Evolutionary conservation across 768 basidiomycete genomes (phyloP).

Genomic region (Mycena chlorophos): DNA sequence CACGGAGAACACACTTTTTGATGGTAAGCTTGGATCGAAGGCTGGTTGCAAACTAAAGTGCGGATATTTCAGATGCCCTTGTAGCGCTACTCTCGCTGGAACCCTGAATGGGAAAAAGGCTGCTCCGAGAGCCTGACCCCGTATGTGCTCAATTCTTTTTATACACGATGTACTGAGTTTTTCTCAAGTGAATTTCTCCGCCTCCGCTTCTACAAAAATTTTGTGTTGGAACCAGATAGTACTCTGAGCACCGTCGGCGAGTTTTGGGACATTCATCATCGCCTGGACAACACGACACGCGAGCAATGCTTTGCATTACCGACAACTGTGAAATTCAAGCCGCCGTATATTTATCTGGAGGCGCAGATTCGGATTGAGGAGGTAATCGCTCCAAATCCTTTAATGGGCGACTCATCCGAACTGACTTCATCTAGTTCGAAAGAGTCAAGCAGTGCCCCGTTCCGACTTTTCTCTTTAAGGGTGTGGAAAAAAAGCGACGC

Average conservation of each 20-base stretch:
- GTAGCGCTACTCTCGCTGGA: neutral
- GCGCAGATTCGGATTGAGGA: neutral
- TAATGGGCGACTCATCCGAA: neutral
- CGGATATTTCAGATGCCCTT: neutral
- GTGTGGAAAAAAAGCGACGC: neutral
- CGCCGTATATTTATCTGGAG: neutral
- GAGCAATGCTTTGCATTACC: neutral
- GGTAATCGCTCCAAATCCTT: neutral
- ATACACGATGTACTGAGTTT: neutral
- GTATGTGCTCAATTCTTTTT: neutral
- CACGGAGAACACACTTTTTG: neutral
- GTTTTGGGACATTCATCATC: slow-evolving; percentile 9
- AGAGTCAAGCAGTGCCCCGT: neutral
- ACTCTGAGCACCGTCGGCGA: slow-evolving; percentile 7
- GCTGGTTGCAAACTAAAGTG: neutral
- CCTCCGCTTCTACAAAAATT: neutral
- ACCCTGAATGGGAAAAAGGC: neutral
- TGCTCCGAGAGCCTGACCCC: neutral
- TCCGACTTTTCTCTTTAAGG: neutral
- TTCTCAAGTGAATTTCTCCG: neutral
- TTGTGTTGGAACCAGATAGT: neutral
- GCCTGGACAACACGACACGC: neutral
- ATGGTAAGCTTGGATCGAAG: neutral
- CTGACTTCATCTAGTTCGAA: neutral
- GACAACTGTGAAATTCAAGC: neutral